These are phyloP conservation scores for Hypoxylon sp. DNA, from an alignment of 2,329 filamentous ascomycete genomes.

Conservation along the genomic window DNA sequence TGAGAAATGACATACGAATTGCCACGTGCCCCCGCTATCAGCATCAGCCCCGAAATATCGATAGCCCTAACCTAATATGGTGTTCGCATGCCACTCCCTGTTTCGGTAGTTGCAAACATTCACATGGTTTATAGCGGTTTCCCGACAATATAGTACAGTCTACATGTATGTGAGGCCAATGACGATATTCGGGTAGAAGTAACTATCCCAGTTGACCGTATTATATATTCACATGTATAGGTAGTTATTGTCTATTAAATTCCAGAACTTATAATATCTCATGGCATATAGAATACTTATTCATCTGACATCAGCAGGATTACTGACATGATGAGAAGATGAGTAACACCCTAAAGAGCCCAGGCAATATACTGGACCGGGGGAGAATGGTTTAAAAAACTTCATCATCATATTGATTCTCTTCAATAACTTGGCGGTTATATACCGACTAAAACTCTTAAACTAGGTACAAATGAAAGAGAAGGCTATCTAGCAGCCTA, in stretches of 20 bases:
- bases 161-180: no score
- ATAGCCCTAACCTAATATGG: not conserved
- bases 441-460: constrained; percentile 23
- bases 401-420: constrained; percentile 48
- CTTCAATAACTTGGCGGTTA: constrained; percentile 12
- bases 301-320: not conserved
- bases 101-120: not conserved
- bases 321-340: not conserved
- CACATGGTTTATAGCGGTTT: not conserved
- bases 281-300: not conserved
- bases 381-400: no score
- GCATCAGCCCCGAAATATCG: not conserved
- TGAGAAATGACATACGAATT: constrained; percentile 5
- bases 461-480: constrained; percentile 36
- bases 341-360: not conserved
- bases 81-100: not conserved
- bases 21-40: not conserved
- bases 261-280: not conserved
- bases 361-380: no score
- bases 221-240: not conserved
- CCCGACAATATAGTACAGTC: not conserved
- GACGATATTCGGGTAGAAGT: not conserved
- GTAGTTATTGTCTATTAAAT: not conserved
- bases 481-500: constrained; percentile 16
- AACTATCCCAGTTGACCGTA: not conserved